Evolutionary conservation across 2,329 filamentous ascomycete genomes (phyloP), one percentile per base, ranked within the genome.

Genomic region (Alternaria ethzedia): DNA sequence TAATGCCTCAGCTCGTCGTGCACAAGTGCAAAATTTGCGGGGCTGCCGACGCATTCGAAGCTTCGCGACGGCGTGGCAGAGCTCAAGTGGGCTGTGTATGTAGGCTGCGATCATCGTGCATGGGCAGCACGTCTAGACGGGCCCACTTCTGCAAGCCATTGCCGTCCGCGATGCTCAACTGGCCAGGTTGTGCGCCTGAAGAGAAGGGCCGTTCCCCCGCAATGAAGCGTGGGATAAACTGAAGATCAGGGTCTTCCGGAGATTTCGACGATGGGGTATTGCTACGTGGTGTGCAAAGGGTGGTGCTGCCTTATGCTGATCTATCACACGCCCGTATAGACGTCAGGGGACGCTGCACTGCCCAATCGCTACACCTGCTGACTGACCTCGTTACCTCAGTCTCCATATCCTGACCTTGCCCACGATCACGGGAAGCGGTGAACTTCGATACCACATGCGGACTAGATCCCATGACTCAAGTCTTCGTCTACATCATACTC

Each of bases 101-200:
- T 52, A 45, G 25, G 52, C 44, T 64, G 66, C 25, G 57, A 55
- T 69, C 68, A 70, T 70, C 43, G 66, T 67, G 66, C 68, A 69
- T 69, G 66, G 54, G 23, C 45, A 61, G 54, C 36, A 12, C 45
- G 26, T 41, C 46, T 30, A 26, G 20, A 28, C 17, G 28, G 59
- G 41, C 47, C 59, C 59, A 52, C 52, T n/a, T 10, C 57, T 55
- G 28, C 58, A 61, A 57, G 62, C 62, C 58, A 54, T 56, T 30
- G 49, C 58, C 44, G 51, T 21, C 44, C 17, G 32, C 50, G 28
- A 51, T n/a, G 28, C 23, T 46, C 60, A 9, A 58, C 62, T 65
- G 54, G 49, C 54, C 30, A 36, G 49, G 28, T n/a, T 52, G 30
- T 6, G 30, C 41, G 26, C 47, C 12, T 17, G 13, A 46, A 25